Evolutionary conservation across 495 filamentous ascomycete genomes (phyloP), one percentile per base, ranked within the genome.

Genomic region (Darksidea phi): DNA sequence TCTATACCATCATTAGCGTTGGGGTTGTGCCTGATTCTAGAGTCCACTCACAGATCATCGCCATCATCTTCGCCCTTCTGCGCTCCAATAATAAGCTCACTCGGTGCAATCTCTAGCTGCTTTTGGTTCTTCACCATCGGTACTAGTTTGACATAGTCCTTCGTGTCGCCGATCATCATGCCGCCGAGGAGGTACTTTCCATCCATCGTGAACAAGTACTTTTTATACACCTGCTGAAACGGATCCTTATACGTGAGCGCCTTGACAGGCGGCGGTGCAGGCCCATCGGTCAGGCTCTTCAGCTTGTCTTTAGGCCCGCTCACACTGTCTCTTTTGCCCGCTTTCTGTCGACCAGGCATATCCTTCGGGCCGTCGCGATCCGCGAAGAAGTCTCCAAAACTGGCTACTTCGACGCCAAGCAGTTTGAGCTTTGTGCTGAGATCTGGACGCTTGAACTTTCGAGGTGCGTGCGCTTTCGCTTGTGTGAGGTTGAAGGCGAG

Each of bases 81-180:
- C 0, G 87, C 85, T 7, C 92, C 92, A 18, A 97, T 77, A 66
- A 97, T 96, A n/a, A 97, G 85, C 68, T 95, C 84, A 12, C 88
- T 86, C 0, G 93, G 93, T 0, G 90, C 88, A 2, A 94, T 79
- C 24, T 95, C 88, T 2, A 97, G 78, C 66, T 80, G 76, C 71
- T 95, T 96, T 66, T 92, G 88, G 58, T 80, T 84, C 75, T 94
- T 97, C 28, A 95, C 92, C 80, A 96, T 86, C n/a, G 90, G 88
- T 6, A 96, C 93, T 41, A 97, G 76, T 69, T 95, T 96, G 74
- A 96, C 82, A 71, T 96, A 97, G 73, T 97, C 93, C 59, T 82
- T 87, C 0, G 91, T 96, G 73, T 97, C 93, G 36, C 93, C 93
- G 57, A 97, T 96, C 88, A 97, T 96, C 92, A 97, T 97, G 2